Evolutionary conservation across 176 grass and related monocot species (phyloP), one percentile per base, ranked within the genome.

Genomic region (Cenchrus purpureus): DNA sequence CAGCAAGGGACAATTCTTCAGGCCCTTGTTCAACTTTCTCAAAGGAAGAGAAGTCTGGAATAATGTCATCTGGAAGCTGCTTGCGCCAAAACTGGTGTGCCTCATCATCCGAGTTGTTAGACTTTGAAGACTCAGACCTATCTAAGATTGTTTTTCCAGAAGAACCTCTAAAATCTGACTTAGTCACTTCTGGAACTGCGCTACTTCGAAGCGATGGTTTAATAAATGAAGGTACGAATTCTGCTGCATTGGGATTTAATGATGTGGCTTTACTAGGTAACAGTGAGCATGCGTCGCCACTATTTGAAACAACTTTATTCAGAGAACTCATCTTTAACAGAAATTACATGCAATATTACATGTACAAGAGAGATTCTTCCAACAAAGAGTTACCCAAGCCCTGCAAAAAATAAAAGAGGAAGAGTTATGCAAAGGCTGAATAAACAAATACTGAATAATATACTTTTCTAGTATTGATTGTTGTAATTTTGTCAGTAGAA

Each of bases 31-130:
- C 88, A 65, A 82, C 83, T 79, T 95, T 91, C 84, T 90, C 93
- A 17, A 92, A 88, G 13, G 70, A 83, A 57, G 88, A 89, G 44
- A 99, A 99, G 66, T 99, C 97, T 61, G 97, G 91, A 84, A 89
- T 96, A 66, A 99, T 99, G 82, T 99, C 93, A 91, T 99, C 97
- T 49, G 97, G 97, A 62, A 99, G 97, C 85, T 95, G 97, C 74
- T 71, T 86, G 64, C 83, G 83, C 97, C 97, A 99, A 88, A 94
- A 94, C 52, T 92, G 91, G 45, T 92, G 93, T 12, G 92, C 86
- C 78, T 96, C 97, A 77, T 99, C 97, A 78, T 99, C 97, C 4
- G 93, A 99, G 84, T 89, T 96, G 81, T 94, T 96, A 78, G 91
- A 98, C 69, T 90, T 98, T 66, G 91, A 91, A 37, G 90, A 96